Percentiles rank a stretch among this genome's conserved stretches.
These are phyloP conservation scores for Debaryomycetaceae sp. DNA, from an alignment of 1,139 yeast species.

Conservation along the genomic window DNA sequence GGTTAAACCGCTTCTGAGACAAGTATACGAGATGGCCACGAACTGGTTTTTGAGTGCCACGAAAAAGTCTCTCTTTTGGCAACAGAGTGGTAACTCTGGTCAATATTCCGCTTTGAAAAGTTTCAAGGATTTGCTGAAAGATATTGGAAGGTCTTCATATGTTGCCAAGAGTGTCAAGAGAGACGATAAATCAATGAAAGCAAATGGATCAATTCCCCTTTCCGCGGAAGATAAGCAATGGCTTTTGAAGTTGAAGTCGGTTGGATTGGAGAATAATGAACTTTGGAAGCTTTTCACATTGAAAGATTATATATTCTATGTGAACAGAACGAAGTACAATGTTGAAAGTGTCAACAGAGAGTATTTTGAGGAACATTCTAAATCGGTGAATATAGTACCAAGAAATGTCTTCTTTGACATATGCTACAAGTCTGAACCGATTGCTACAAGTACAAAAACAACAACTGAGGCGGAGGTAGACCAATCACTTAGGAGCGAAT, in stretches of 20 bases:
- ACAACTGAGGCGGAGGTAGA: slow-evolving; percentile 18
- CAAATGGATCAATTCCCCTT: slow-evolving; percentile 18
- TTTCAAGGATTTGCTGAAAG: slow-evolving; percentile 25
- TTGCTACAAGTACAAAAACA: slow-evolving; percentile 14
- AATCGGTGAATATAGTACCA: slow-evolving; percentile 34
- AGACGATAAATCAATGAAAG: slow-evolving; percentile 9
- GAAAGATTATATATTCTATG: slow-evolving; percentile 63
- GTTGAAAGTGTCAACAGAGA: slow-evolving; percentile 4
- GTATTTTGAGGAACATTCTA: slow-evolving; percentile 6
- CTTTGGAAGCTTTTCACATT: slow-evolving; percentile 78
- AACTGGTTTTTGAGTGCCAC: slow-evolving; percentile 69
- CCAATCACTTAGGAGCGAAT: slow-evolving; percentile 11
- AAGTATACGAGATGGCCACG: slow-evolving; percentile 61
- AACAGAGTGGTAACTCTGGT: slow-evolving; percentile 13
- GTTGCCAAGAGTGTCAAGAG: slow-evolving; percentile 22
- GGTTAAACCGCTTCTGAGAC: slow-evolving; percentile 62
- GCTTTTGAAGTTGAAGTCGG: slow-evolving; percentile 62
- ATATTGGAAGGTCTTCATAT: slow-evolving; percentile 40
- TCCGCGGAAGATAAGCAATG: slow-evolving; percentile 73
- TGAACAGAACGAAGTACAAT: slow-evolving; percentile 32
- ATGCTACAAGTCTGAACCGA: slow-evolving; percentile 44
- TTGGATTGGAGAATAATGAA: slow-evolving; percentile 70
- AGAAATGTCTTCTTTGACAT: slow-evolving; percentile 68
- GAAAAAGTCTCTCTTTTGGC: slow-evolving; percentile 75
- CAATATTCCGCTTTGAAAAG: slow-evolving; percentile 8